These are phyloP conservation scores for Sporodiniella umbellata DNA, from an alignment of 371 early-diverging fungal genomes.

Conservation along the genomic window DNA sequence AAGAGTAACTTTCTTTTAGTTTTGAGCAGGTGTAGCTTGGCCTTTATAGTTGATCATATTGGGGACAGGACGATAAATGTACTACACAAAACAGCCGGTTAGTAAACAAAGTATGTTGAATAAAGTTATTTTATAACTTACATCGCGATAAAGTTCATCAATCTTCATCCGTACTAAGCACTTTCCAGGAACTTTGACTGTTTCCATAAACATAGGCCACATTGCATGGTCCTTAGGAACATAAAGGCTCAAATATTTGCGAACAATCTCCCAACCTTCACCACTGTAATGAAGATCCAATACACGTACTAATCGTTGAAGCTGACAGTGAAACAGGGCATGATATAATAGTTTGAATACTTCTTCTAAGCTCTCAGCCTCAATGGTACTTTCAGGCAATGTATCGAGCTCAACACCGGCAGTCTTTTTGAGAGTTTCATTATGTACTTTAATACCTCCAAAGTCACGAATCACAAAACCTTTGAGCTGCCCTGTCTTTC, in stretches of 20 bases:
- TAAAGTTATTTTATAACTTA: too few relatives aligned
- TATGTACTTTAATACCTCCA: conserved; percentile 70
- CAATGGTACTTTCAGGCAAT: conserved; percentile 56
- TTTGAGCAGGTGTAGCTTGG: conserved; percentile 11
- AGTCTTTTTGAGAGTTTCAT: conserved; percentile 43
- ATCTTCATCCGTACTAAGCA: conserved; percentile 73
- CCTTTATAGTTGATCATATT: conserved; percentile 56
- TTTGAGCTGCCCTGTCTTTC: conserved; percentile 48
- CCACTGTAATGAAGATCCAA: conserved; percentile 63
- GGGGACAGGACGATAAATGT: conserved; percentile 61
- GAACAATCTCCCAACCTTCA: conserved; percentile 63
- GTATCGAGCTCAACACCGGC: conserved; percentile 50
- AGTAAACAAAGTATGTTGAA: too few relatives aligned
- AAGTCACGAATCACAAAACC: conserved; percentile 75
- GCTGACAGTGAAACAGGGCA: conserved; percentile 64
- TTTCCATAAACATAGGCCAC: conserved; percentile 46
- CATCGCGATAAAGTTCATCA: conserved; percentile 65
- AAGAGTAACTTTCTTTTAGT: too few relatives aligned
- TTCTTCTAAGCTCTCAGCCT: conserved; percentile 55
- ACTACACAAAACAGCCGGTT: too few relatives aligned
- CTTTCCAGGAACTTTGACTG: conserved; percentile 49
- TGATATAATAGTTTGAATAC: conserved; percentile 66
- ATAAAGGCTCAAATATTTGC: conserved; percentile 40
- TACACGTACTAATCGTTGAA: conserved; percentile 69
- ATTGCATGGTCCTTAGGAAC: conserved; percentile 49